phyloP scores from a whole-genome alignment of 176 grass and related monocot genomes.

The Juncus inflexus region DNA sequence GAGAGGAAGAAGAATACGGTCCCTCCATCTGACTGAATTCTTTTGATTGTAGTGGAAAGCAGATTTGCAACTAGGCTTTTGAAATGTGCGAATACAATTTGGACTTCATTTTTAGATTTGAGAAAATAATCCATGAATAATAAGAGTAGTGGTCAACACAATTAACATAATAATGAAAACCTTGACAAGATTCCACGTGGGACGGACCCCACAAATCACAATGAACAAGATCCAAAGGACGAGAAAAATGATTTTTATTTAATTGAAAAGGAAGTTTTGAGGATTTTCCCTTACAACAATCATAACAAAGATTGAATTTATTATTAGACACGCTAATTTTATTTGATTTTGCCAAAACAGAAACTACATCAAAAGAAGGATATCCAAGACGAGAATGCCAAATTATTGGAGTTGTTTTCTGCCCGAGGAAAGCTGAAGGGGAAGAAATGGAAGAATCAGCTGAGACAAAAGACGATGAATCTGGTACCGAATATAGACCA shows the following conservation, averaged over 20 bases:
- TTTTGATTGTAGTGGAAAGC: background rate
- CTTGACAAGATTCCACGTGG: background rate
- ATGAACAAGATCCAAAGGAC: background rate
- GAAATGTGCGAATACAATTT: background rate
- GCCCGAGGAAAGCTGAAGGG: background rate
- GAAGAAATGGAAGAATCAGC: too few relatives aligned
- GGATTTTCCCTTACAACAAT: background rate
- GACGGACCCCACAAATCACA: conserved; percentile 8
- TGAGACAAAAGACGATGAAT: background rate
- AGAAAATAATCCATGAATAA: background rate
- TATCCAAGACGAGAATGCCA: background rate
- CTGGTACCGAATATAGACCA: background rate
- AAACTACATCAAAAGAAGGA: background rate
- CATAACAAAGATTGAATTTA: background rate
- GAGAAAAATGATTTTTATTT: background rate
- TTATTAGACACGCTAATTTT: background rate
- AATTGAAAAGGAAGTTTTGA: background rate
- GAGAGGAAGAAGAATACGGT: background rate
- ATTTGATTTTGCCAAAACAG: background rate
- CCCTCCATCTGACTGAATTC: background rate
- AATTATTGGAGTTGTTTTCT: background rate
- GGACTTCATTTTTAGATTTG: background rate
- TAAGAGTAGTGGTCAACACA: background rate
- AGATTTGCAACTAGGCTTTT: background rate
- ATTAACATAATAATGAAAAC: background rate